Evolutionary conservation across 176 grass and related monocot genomes (phyloP), one percentile per base, ranked within the genome.

Genomic region (Musa itinerans): DNA sequence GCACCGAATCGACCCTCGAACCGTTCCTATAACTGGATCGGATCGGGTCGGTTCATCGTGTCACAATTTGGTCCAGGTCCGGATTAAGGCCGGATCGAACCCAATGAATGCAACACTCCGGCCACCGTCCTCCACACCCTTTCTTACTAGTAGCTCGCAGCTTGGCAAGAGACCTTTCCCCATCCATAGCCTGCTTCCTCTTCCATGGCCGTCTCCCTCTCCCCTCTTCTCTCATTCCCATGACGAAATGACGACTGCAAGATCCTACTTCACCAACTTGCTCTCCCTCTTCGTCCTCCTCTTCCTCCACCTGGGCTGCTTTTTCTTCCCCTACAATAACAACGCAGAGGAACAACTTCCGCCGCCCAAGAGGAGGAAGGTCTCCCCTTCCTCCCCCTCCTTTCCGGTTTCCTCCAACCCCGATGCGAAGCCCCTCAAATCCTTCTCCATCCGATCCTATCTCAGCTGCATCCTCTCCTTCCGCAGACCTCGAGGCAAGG

Each of bases 231-330:
- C 24, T 29, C 21, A 8, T 29, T 12, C 14, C 59, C 1, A 65
- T 65, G 75, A 77, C 20, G 34, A 17, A 65, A 25, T 65, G 75
- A 50, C 48, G 59, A 53, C 49, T 11, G 8, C 29, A 48, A 23
- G 73, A 50, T 71, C 71, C 9, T 27, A 78, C 66, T 59, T 87
- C 19, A 78, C 61, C 7, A 82, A 73, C 34, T 81, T 89, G 79
- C 43, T 89, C 65, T 89, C 82, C 25, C 84, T 96, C 55, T 83
- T 91, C 79, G 69, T 89, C 69, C 43, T 96, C 64, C 56, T 91
- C 48, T 81, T 87, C 72, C 21, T 96, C 80, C 84, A 96, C 84
- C 65, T 91, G 56, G 86, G 81, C 27, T 78, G 89, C 61, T 90
- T 83, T 87, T 90, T 88, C 81, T 88, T 87, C 84, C 82, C 26